Base-by-base conservation (phyloP, 2,329 filamentous ascomycete species). In the Ophiobolus disseminans region DNA sequence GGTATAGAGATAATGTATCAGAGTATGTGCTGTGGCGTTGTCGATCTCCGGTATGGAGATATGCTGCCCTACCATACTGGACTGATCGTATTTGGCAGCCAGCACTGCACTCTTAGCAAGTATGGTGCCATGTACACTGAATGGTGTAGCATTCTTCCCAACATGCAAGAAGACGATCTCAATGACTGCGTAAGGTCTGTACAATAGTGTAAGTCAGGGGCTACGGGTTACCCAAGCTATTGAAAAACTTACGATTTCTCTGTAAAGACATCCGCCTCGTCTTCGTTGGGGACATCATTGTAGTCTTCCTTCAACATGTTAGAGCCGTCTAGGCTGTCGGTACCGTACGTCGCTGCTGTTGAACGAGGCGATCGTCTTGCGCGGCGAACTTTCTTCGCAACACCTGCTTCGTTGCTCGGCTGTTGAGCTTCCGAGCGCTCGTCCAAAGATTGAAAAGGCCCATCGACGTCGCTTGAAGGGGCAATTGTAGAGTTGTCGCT, bases 1-100 rank as follows among this genome's bases (percentile, higher is more conserved):
- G 3, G 57, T 65, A 28, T 66, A 68, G 1, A 68, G 45, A 42
- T 62, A 67, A 19, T 66, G 55, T 2, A 68, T 47, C 3, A 68
- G 36, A 1, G 55, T 62, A 35, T 68, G 65, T 1, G 61, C 65
- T 1, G 60, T 57, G 4, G 48, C 30, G 25, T 61, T 51, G 16
- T 67, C 62, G 11, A 67, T 48, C 3, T 68, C 63, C 4, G 62
- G 61, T 4, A 66, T 50, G 5, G 52, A 37, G 5, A 66, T 45
- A 1, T 58, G 47, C 8, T 57, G 44, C 16, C 61, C 55, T 3
- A 40, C 53, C 40, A 56, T 52, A n/a, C 50, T 50, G 21, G 39
- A 32, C 1, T 39, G 22, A 9, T 45, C 21, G 6, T 53, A 48
- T 22, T 62, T 62, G 11, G 50, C 38, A 6, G 55, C 46, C 1